Evolutionary conservation across 192 early-diverging fungal species (phyloP), one percentile per base, ranked within the genome.

Genomic region (Coemansia reversa): DNA sequence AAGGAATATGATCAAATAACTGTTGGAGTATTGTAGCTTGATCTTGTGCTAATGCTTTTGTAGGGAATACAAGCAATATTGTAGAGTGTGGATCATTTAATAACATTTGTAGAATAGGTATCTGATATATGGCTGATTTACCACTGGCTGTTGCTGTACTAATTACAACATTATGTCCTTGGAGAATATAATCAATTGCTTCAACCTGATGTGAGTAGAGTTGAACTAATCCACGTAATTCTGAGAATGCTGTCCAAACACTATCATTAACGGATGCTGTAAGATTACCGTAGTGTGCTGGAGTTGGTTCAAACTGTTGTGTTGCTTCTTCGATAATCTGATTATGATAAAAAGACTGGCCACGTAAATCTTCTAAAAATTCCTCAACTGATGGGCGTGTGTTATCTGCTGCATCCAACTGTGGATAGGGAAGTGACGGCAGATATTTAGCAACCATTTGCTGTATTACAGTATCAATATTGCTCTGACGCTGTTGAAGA

Each of bases 1-100:
- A 47, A 3, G 76, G 74, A n/a, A 74, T 53, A 0, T 20, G 18
- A 2, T 22, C 4, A 0, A 87, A 28, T 2, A 88, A 63, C 7
- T 51, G 39, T 7, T 60, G 55, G 4, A 93, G 65, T 3, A 86
- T 63, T 14, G 69, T 60, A 12, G 83, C 76, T 70, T 94, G 93
- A 76, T 94, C 91, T 66, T 92, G 91, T 0, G 91, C 87, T 7
- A 94, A 73, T 8, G 93, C 90, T 60, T 94, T 93, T 8, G 93
- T 94, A 7, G 93, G 93, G 57, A 89, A 92, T 2, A 94, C 63
- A 19, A 86, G 84, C 30, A 94, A 62, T 7, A 86, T 79, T 5
- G 70, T 79, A 9, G 64, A 58, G 0, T 63, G 51, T 0, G 58
- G 58, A 53, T 87, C 65, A 3, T 54, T n/a, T 4, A 86, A 59